Evolutionary conservation across 2,329 filamentous ascomycete species (phyloP).

Genomic region (Coleophoma crateriformis): DNA sequence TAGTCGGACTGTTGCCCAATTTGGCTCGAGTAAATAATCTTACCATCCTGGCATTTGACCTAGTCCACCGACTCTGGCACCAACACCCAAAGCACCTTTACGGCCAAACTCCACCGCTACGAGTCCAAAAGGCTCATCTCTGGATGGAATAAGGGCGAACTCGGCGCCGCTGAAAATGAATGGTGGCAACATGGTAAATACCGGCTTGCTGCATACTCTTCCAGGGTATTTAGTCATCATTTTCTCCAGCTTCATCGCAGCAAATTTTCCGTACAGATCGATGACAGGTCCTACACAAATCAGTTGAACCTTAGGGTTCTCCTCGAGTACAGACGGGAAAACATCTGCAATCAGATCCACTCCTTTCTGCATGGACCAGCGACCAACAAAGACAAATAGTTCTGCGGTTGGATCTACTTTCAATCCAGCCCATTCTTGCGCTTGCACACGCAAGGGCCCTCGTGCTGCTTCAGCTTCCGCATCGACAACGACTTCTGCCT

Average conservation of each 20-base stretch:
- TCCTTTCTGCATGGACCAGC: conserved; percentile 66
- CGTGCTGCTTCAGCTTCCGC: conserved; percentile 45
- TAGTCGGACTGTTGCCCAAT: no score
- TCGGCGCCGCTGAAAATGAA: conserved; percentile 64
- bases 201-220: conserved; percentile 61
- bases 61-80: conserved; percentile 59
- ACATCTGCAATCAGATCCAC: conserved; percentile 65
- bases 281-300: conserved; percentile 61
- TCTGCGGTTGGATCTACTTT: conserved; percentile 56
- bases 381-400: conserved; percentile 62
- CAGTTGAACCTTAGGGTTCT: conserved; percentile 53
- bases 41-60: conserved; percentile 65
- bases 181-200: conserved; percentile 61
- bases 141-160: conserved; percentile 62
- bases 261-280: conserved; percentile 63
- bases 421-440: conserved; percentile 63
- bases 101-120: conserved; percentile 65
- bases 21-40: no score
- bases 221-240: conserved; percentile 63
- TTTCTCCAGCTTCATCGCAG: conserved; percentile 56
- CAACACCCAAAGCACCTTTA: conserved; percentile 62
- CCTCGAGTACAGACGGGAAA: conserved; percentile 56
- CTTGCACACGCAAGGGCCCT: conserved; percentile 43
- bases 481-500: conserved; percentile 41
- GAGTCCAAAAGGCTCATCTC: conserved; percentile 64